These are phyloP conservation scores for Suillus occidentalis DNA, from an alignment of 768 basidiomycete genomes.

Conservation along the genomic window DNA sequence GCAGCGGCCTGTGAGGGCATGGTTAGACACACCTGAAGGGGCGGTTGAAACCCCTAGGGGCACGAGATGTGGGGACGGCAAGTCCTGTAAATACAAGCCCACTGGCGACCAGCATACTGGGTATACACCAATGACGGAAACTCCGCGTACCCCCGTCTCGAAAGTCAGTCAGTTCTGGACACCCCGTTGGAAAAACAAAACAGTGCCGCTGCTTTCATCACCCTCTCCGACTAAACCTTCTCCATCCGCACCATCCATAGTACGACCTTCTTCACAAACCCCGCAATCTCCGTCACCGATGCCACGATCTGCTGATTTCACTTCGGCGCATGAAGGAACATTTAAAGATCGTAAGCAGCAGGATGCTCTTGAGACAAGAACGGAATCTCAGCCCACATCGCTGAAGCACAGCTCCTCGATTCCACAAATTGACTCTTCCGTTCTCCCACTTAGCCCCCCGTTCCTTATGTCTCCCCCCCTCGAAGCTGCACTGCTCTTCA, in stretches of 20 bases:
- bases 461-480: slow-evolving; percentile 57
- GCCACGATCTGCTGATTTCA: slow-evolving; percentile 4
- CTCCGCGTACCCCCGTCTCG: neutral
- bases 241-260: slow-evolving; percentile 18
- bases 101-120: neutral
- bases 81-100: too few relatives aligned
- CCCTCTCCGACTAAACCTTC: neutral
- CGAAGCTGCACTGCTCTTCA: slow-evolving; percentile 57
- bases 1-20: neutral
- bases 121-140: neutral
- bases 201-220: neutral
- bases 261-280: slow-evolving; percentile 18
- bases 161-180: neutral
- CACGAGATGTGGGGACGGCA: neutral
- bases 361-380: slow-evolving; percentile 9
- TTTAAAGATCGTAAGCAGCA: slow-evolving; percentile 18
- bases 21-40: neutral
- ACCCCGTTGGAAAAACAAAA: neutral
- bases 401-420: slow-evolving; percentile 15
- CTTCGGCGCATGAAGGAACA: neutral
- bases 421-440: slow-evolving; percentile 33
- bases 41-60: neutral
- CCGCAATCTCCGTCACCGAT: neutral
- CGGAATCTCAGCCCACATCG: neutral
- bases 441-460: slow-evolving; percentile 58